Evolutionary conservation across 306 rosid genomes (phyloP).

Genomic region (Cucurbita ficifolia): DNA sequence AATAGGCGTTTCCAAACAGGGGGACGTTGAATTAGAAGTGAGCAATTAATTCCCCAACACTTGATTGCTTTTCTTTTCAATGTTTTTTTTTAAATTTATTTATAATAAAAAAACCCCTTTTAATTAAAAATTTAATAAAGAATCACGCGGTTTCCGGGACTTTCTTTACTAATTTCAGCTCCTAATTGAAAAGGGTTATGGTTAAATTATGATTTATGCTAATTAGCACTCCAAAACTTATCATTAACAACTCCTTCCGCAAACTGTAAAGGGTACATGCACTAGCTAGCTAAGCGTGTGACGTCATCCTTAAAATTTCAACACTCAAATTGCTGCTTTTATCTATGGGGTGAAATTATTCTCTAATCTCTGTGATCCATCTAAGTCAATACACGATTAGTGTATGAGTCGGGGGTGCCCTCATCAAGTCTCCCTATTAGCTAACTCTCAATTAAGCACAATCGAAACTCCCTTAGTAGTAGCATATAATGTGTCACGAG

Average conservation of each 20-base stretch:
- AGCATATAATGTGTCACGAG: no score
- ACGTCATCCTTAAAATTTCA: neutral
- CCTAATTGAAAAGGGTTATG: neutral
- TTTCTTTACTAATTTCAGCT: neutral
- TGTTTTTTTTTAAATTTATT: no score
- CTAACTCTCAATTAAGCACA: no score
- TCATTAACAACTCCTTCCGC: neutral
- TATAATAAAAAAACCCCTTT: no score
- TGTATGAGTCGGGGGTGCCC: no score
- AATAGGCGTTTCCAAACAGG: constrained; percentile 1
- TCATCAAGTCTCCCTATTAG: no score
- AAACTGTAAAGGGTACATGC: neutral
- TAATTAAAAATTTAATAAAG: neutral
- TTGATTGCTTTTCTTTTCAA: neutral
- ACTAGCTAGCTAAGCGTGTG: neutral
- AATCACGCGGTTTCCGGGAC: neutral
- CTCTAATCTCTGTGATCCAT: no score
- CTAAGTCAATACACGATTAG: no score
- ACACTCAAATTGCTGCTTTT: no score
- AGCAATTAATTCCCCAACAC: neutral
- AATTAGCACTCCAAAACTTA: neutral
- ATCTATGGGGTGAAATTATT: no score
- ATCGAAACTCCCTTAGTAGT: no score
- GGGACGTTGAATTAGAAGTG: neutral
- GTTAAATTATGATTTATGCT: neutral